Evolutionary conservation across 768 basidiomycete species (phyloP).

Genomic region (Mycena rebaudengoi): DNA sequence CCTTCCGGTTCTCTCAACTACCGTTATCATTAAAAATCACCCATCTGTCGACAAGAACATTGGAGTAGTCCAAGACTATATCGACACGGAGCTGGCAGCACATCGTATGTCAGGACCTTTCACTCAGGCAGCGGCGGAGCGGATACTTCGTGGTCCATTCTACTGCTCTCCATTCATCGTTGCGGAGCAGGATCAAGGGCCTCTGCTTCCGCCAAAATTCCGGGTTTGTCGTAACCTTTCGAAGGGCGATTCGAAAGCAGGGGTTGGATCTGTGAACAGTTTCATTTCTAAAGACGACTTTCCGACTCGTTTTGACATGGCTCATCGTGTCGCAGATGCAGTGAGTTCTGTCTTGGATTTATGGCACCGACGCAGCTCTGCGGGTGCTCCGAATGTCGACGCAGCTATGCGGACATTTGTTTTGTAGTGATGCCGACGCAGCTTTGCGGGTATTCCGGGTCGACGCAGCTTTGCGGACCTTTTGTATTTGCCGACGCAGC

Average conservation of each 20-base stretch:
- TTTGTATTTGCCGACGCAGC: too few relatives aligned
- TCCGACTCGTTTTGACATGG: slow-evolving; percentile 19
- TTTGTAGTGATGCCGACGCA: neutral
- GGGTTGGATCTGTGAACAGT: neutral
- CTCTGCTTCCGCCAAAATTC: neutral
- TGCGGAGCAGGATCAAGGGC: slow-evolving; percentile 9
- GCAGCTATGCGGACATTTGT: neutral
- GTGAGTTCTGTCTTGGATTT: slow-evolving; percentile 9
- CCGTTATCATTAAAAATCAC: slow-evolving; percentile 23
- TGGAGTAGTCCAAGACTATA: slow-evolving; percentile 15
- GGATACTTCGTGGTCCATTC: slow-evolving; percentile 36
- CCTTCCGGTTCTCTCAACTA: slow-evolving; percentile 30
- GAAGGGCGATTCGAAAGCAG: neutral
- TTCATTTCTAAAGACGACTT: slow-evolving; percentile 17
- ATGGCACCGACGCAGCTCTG: slow-evolving; percentile 21
- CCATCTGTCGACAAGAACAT: slow-evolving; percentile 14
- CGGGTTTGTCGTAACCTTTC: slow-evolving; percentile 16
- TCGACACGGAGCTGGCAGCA: slow-evolving; percentile 10
- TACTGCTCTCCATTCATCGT: slow-evolving; percentile 40
- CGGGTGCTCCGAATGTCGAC: neutral
- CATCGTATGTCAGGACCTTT: slow-evolving; percentile 29
- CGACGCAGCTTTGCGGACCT: neutral
- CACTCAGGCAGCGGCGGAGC: slow-evolving; percentile 22
- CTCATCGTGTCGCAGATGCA: slow-evolving; percentile 8
- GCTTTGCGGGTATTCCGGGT: neutral